Conservation (phyloP, 2,329 filamentous ascomycete genomes). For the Triangularia setosa region DNA sequence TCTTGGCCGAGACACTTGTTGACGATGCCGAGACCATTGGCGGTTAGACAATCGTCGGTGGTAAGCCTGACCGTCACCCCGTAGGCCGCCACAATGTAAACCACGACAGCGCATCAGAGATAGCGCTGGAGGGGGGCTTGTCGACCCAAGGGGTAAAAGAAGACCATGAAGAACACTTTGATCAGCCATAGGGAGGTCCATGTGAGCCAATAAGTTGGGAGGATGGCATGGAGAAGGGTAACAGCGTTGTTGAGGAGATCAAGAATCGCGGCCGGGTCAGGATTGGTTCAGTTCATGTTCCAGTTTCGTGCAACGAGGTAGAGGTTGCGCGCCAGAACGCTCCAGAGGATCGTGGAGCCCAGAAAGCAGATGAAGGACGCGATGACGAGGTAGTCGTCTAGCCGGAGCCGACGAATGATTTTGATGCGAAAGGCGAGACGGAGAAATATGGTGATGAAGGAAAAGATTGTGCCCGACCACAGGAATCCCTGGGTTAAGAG, state of each 20-base stretch:
- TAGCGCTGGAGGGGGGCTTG: not conserved
- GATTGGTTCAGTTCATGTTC: not conserved
- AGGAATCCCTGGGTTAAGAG: too few species aligned
- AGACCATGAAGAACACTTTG: not conserved
- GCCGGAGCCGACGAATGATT: not conserved
- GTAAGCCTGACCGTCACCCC: not conserved
- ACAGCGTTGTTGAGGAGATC: not conserved
- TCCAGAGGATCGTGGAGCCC: not conserved
- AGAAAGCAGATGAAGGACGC: not conserved
- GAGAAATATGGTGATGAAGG: not conserved
- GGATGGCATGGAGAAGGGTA: not conserved
- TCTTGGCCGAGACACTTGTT: not conserved
- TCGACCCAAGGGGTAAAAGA: not conserved
- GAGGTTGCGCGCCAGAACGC: not conserved
- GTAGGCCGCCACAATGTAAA: not conserved
- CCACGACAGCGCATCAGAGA: not conserved
- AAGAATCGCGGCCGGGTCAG: not conserved
- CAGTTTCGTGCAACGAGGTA: not conserved
- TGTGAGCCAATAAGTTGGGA: not conserved
- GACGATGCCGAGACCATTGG: not conserved
- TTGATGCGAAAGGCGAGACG: not conserved
- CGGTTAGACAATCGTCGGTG: not conserved
- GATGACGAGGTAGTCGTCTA: not conserved
- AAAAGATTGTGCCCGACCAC: not conserved
- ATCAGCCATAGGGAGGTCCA: not conserved